A percentile compares a stretch with the other conserved stretches of the same genome.
Evolutionary conservation across 2,329 filamentous ascomycete species (phyloP).

Genomic region (Trichoderma koningii): DNA sequence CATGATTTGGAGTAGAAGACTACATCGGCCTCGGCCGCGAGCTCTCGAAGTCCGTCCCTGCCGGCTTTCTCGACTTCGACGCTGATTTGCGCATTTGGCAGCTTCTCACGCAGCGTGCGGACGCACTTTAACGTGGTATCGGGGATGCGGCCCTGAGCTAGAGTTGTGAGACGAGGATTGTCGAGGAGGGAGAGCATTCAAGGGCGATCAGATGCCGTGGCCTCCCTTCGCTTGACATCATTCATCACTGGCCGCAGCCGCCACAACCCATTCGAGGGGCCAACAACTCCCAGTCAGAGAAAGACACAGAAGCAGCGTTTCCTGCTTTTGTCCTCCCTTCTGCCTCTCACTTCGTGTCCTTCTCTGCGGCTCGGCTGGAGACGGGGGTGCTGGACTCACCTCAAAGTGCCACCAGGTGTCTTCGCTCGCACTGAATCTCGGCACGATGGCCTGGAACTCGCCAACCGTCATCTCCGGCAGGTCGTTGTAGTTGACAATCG

Average conservation of each 20-base stretch:
- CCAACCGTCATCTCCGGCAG: slow-evolving; percentile 66
- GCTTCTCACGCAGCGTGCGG: slow-evolving; percentile 51
- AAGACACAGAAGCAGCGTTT: neutral
- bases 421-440: slow-evolving; percentile 41
- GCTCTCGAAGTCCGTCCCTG: slow-evolving; percentile 58
- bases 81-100: slow-evolving; percentile 57
- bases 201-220: slow-evolving; percentile 9
- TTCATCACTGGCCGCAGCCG: neutral
- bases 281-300: neutral
- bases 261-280: slow-evolving; percentile 4
- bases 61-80: slow-evolving; percentile 73
- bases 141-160: slow-evolving; percentile 61
- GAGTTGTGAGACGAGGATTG: slow-evolving; percentile 20
- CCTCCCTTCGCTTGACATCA: slow-evolving; percentile 6
- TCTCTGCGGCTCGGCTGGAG: neutral
- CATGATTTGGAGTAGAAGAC: slow-evolving; percentile 74
- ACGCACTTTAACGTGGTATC: slow-evolving; percentile 63
- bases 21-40: slow-evolving; percentile 65
- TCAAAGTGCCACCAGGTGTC: slow-evolving; percentile 72
- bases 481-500: slow-evolving; percentile 69
- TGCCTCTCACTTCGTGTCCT: neutral
- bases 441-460: slow-evolving; percentile 57
- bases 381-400: slow-evolving; percentile 44
- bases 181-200: neutral
- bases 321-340: neutral